Percentiles rank a stretch among this genome's conserved stretches.
phyloP scores from a whole-genome alignment of 148 eudicot genomes.

The Rhododendron ferrugineum region DNA sequence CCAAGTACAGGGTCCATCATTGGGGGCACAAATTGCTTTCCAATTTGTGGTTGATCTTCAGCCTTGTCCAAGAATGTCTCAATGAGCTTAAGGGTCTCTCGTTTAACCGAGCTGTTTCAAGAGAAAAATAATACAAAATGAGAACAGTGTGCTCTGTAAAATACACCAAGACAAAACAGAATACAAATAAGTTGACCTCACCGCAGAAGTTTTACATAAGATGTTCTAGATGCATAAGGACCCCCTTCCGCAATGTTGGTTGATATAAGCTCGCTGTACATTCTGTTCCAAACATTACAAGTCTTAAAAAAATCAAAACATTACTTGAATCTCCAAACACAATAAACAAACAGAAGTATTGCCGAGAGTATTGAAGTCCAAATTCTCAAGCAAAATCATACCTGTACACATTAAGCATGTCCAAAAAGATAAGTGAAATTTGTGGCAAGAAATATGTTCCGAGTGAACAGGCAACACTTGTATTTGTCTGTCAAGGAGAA shows the following conservation, averaged over 20 bases:
- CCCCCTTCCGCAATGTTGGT: constrained; percentile 83
- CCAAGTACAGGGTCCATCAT: constrained; percentile 99
- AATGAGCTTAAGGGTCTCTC: constrained; percentile 92
- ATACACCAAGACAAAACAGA: not conserved
- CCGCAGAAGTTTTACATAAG: constrained; percentile 93
- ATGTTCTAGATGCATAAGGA: constrained; percentile 75
- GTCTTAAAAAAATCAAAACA: not conserved
- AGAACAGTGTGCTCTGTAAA: constrained; percentile 5
- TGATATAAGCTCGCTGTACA: constrained; percentile 99
- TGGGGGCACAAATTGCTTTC: constrained; percentile 97
- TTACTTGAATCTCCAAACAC: not conserved
- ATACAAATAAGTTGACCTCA: constrained; percentile 18
- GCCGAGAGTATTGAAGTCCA: not conserved
- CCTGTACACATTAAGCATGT: constrained; percentile 99
- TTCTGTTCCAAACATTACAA: constrained; percentile 42
- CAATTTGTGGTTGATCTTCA: constrained; percentile 93
- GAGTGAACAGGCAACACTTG: constrained; percentile 80
- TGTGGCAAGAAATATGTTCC: constrained; percentile 88
- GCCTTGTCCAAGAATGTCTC: constrained; percentile 97
- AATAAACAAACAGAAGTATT: not conserved
- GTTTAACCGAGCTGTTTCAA: constrained; percentile 79
- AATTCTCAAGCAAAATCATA: constrained; percentile 15
- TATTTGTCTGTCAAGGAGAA: constrained; percentile 66
- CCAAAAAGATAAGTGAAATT: constrained; percentile 79
- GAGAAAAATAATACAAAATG: not conserved